phyloP scores from a whole-genome alignment of 108 stramenopile species.

The Nitzschia palea region DNA sequence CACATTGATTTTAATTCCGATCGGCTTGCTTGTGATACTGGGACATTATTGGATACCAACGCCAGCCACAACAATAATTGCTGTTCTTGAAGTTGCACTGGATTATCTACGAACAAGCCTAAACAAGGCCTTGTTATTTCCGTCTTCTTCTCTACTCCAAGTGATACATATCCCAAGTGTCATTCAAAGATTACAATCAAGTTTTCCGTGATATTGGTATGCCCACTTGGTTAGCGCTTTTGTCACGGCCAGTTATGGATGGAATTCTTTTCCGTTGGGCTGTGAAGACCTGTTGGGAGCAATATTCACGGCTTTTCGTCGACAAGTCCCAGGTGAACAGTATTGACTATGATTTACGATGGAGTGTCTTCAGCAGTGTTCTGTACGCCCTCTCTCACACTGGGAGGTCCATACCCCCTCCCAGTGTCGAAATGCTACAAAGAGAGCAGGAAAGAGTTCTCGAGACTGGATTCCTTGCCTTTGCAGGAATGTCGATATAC shows the following conservation, averaged over 20 bases:
- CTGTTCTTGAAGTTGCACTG: not conserved
- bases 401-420: not conserved
- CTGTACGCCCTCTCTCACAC: not conserved
- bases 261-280: not conserved
- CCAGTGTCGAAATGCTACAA: not conserved
- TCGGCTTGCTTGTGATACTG: not conserved
- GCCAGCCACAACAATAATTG: not conserved
- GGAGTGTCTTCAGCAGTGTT: not conserved
- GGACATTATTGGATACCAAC: not conserved
- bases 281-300: not conserved
- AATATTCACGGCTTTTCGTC: not conserved
- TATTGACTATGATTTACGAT: not conserved
- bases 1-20: not conserved
- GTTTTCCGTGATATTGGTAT: not conserved
- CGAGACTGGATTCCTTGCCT: not conserved
- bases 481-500: not conserved
- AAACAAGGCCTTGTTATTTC: not conserved
- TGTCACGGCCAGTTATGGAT: not conserved
- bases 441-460: not conserved
- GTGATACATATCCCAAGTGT: not conserved
- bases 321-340: not conserved
- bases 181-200: not conserved
- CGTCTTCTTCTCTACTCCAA: not conserved
- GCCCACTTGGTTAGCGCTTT: not conserved
- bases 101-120: not conserved